phyloP scores from a whole-genome alignment of 345 rosid genomes.

The Salix dunnii region DNA sequence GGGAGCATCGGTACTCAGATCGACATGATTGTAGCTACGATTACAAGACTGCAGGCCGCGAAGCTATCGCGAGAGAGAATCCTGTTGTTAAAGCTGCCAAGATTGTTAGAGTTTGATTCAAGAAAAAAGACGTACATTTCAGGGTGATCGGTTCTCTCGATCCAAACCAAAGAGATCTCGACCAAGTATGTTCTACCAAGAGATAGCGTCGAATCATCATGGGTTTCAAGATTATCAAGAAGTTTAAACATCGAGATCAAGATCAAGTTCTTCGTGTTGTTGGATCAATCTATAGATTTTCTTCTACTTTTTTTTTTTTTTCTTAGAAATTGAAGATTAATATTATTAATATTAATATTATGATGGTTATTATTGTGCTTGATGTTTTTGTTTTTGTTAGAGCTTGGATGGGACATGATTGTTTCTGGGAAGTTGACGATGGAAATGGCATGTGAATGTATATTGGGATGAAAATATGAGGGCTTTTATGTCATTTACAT shows the following conservation, averaged over 20 bases:
- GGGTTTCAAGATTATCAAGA: not conserved
- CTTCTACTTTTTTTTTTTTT: not conserved
- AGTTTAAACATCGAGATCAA: not conserved
- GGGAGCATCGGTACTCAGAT: constrained; percentile 92
- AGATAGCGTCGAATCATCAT: not conserved
- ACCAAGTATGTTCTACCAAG: constrained; percentile 3
- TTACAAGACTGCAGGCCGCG: constrained; percentile 85
- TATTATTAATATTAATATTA: constrained; percentile 17
- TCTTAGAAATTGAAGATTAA: constrained; percentile 31
- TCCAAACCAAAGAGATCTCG: not conserved
- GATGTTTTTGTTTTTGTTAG: not conserved
- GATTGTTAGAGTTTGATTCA: constrained; percentile 66
- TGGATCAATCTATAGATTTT: constrained; percentile 25
- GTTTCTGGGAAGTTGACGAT: not conserved
- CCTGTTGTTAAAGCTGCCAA: constrained; percentile 97
- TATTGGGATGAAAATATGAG: constrained; percentile 1
- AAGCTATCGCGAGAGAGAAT: constrained; percentile 86
- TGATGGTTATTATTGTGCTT: constrained; percentile 23
- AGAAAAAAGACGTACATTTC: not conserved
- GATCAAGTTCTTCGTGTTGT: constrained; percentile 16
- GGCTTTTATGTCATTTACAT: constrained; percentile 13
- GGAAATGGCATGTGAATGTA: constrained; percentile 32
- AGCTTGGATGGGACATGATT: not conserved
- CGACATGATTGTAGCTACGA: constrained; percentile 94
- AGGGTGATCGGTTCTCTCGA: constrained; percentile 17